Base-by-base conservation (phyloP, 805 yeast species). In the Candida boleticola region DNA sequence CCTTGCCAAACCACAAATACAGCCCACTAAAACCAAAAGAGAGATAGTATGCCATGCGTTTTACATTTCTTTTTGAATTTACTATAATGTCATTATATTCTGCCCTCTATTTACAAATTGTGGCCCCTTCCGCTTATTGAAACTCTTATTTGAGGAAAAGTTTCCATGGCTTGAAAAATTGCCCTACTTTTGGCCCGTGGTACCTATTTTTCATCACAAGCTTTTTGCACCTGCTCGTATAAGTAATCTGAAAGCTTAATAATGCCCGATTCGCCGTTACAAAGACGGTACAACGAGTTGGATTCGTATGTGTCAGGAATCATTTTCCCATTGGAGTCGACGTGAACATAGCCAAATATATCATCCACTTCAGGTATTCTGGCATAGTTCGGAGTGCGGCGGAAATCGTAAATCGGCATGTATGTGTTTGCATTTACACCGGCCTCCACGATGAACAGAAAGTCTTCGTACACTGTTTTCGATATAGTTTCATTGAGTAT, bases 401-500 rank as follows among this genome's bases (percentile, higher is more conserved):
- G 70, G 46, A 82, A 69, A 56, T 86, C 95, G 50, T 77, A 83
- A 34, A 87, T 76, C 5, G 89, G 88, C 83, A 84, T 77, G 57
- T 64, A 80, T 0, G 74, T 63, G 17, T 66, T 66, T 11, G 76
- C 76, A 48, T 75, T 76, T 29, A 71, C 70, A 3, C 77, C 68
- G 0, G 85, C 79, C 44, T 81, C 86, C 54, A 80, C 58, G 21
- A 72, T 67, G 52, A 74, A 82, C 1, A 79, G 57, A 48, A 76
- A 74, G 55, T 82, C 87, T 11, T 73, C 41, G 19, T 57, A 54
- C 16, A 66, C 53, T 20, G 47, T 48, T 11, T 46, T 41, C n/a
- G 47, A 42, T 4, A 65, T 53, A 13, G 51, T 51, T 5, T 54
- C 38, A 36, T 69, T 63, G 18, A 69, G 59, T 21, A 55, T 34